These are phyloP conservation scores for Plasmopara muralis DNA, from an alignment of 352 stramenopile genomes.

Conservation along the genomic window DNA sequence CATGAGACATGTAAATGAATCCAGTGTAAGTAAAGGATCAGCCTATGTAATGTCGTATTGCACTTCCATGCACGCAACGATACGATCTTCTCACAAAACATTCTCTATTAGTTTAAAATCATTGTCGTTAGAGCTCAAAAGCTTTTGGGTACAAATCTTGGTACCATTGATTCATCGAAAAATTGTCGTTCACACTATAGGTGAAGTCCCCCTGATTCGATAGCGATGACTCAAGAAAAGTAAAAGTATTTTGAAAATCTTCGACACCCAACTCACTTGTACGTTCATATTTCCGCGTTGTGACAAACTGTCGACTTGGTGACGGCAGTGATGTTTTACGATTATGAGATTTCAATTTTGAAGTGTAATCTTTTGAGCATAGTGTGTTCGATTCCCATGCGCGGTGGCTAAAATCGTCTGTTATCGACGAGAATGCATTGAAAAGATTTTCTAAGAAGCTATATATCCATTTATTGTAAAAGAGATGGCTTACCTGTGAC, in stretches of 20 bases:
- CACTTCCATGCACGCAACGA: slow-evolving; percentile 9
- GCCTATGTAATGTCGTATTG: slow-evolving; percentile 11
- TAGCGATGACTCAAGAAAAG: slow-evolving; percentile 3
- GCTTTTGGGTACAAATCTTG: slow-evolving; percentile 23
- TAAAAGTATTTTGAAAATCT: slow-evolving; percentile 1
- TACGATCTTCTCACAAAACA: slow-evolving; percentile 1
- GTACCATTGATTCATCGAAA: slow-evolving; percentile 29
- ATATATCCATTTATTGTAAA: neutral
- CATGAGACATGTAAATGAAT: too few species aligned
- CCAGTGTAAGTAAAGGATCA: neutral
- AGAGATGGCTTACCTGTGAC: neutral
- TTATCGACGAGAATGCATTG: slow-evolving; percentile 3
- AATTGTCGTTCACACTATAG: slow-evolving; percentile 29
- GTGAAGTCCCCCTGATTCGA: slow-evolving; percentile 9
- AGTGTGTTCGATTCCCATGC: slow-evolving; percentile 8
- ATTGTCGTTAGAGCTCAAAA: slow-evolving; percentile 8
- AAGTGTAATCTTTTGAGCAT: slow-evolving; percentile 1
- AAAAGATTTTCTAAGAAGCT: neutral
- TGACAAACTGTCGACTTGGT: slow-evolving; percentile 7
- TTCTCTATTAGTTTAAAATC: neutral
- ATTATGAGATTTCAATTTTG: neutral
- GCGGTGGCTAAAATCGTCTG: neutral
- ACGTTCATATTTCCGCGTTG: slow-evolving; percentile 3
- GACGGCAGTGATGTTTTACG: slow-evolving; percentile 5
- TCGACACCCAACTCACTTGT: slow-evolving; percentile 3